These are phyloP conservation scores for Dactylella cylindrospora DNA, from an alignment of 2,329 filamentous ascomycete species.

Conservation along the genomic window DNA sequence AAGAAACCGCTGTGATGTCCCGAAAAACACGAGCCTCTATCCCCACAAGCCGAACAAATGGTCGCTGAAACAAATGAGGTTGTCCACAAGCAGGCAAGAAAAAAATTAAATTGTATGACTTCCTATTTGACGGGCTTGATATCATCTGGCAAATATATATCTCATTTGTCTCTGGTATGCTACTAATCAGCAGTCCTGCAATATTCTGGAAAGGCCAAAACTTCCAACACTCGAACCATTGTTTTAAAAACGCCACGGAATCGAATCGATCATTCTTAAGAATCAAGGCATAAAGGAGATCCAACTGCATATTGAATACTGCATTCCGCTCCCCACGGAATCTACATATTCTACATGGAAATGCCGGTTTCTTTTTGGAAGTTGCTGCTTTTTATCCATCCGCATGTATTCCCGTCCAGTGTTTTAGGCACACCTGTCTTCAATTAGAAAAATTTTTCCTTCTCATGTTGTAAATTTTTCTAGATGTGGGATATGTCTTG, in stretches of 20 bases:
- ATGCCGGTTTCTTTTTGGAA: conserved; percentile 22
- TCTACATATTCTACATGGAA: conserved; percentile 17
- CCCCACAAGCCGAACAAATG: conserved; percentile 21
- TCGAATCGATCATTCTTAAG: conserved; percentile 1
- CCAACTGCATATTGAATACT: conserved; percentile 37
- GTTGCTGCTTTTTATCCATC: conserved; percentile 4
- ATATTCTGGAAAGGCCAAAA: too few relatives aligned
- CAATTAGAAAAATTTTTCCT: background rate
- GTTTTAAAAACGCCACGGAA: too few relatives aligned
- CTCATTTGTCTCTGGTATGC: too few relatives aligned
- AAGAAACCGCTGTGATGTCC: conserved; percentile 18
- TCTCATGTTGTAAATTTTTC: conserved; percentile 24
- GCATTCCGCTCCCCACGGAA: conserved; percentile 44
- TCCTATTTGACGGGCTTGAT: too few relatives aligned
- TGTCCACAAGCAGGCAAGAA: background rate
- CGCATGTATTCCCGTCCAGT: conserved; percentile 7
- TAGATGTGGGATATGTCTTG: conserved; percentile 13
- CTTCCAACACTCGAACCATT: too few relatives aligned
- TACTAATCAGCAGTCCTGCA: too few relatives aligned
- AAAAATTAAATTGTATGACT: too few relatives aligned
- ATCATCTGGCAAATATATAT: too few relatives aligned
- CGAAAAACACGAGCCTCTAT: conserved; percentile 25
- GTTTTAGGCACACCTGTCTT: background rate
- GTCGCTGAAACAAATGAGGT: too few relatives aligned
- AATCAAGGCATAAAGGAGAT: conserved; percentile 19